A percentile compares a stretch with the other conserved stretches of the same genome.
These are phyloP conservation scores for Metarhizium anisopliae DNA, from an alignment of 2,329 filamentous ascomycete genomes.

Conservation along the genomic window DNA sequence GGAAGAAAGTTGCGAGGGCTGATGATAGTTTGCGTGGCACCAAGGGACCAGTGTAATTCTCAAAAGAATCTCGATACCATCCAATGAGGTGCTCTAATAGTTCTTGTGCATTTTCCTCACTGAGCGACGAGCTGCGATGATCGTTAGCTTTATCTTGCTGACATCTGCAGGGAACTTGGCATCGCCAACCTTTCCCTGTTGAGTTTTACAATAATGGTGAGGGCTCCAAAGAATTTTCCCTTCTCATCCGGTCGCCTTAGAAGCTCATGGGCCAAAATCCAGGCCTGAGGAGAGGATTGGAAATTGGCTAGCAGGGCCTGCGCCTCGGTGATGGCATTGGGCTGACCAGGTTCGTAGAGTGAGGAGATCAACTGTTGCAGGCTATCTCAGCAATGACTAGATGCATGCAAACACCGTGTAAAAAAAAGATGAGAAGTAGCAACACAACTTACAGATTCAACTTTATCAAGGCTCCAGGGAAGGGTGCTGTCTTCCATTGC, in stretches of 20 bases:
- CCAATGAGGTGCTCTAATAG: conserved; percentile 52
- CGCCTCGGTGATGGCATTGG: conserved; percentile 37
- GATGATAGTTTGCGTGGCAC: conserved; percentile 68
- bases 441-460: conserved; percentile 14
- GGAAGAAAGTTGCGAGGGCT: conserved; percentile 67
- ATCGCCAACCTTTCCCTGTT: conserved; percentile 68
- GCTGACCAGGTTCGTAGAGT: conserved; percentile 43
- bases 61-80: conserved; percentile 51
- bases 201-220: conserved; percentile 89
- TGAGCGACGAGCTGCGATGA: conserved; percentile 37
- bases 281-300: conserved; percentile 73
- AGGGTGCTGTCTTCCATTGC: conserved; percentile 12
- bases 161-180: neutral
- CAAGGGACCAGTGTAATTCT: conserved; percentile 44
- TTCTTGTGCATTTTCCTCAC: conserved; percentile 46
- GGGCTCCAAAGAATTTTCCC: conserved; percentile 82
- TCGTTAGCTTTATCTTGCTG: neutral
- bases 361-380: conserved; percentile 35
- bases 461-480: conserved; percentile 13
- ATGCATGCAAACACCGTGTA: neutral
- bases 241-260: conserved; percentile 61
- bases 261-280: conserved; percentile 74
- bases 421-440: neutral
- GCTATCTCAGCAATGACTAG: conserved; percentile 5
- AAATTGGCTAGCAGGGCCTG: conserved; percentile 71